Conservation (phyloP, 208 protist species). For the Phytomonas sp. region DNA sequence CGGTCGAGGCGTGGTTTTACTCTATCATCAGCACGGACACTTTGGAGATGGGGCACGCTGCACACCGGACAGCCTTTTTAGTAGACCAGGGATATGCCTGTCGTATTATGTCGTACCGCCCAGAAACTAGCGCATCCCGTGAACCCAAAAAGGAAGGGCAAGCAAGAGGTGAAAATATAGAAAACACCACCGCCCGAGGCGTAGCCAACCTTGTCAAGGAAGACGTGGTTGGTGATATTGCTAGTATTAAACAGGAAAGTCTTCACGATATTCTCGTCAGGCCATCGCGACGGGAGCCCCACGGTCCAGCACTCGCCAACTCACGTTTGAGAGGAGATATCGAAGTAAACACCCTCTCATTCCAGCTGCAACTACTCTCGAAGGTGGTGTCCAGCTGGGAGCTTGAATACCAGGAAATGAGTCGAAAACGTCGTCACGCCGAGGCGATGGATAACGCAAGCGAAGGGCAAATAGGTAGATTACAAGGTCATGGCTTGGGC, state of each 20-base stretch:
- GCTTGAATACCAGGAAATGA: slow-evolving; percentile 50
- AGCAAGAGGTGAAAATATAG: background rate
- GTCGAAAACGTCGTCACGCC: slow-evolving; percentile 18
- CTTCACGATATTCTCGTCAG: slow-evolving; percentile 28
- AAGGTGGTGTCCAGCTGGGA: slow-evolving; percentile 82
- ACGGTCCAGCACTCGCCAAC: background rate
- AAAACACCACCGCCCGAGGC: background rate
- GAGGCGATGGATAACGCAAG: background rate
- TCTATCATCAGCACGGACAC: slow-evolving; percentile 96
- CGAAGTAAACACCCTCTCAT: slow-evolving; percentile 25
- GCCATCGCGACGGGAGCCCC: slow-evolving; percentile 14
- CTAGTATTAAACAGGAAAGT: slow-evolving; percentile 70
- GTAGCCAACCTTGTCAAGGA: background rate
- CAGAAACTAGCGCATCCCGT: background rate
- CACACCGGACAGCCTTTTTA: slow-evolving; percentile 97
- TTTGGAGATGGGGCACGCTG: slow-evolving; percentile 94
- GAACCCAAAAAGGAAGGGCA: background rate
- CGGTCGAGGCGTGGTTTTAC: slow-evolving; percentile 99
- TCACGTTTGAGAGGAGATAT: background rate
- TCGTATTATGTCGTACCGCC: slow-evolving; percentile 67
- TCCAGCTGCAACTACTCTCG: slow-evolving; percentile 65
- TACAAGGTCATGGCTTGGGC: slow-evolving; percentile 11
- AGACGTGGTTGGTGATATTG: slow-evolving; percentile 39
- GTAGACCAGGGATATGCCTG: slow-evolving; percentile 93
- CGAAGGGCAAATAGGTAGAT: background rate